These are phyloP conservation scores for Aureobasidium pullulans DNA, from an alignment of 2,329 filamentous ascomycete species.

Conservation along the genomic window DNA sequence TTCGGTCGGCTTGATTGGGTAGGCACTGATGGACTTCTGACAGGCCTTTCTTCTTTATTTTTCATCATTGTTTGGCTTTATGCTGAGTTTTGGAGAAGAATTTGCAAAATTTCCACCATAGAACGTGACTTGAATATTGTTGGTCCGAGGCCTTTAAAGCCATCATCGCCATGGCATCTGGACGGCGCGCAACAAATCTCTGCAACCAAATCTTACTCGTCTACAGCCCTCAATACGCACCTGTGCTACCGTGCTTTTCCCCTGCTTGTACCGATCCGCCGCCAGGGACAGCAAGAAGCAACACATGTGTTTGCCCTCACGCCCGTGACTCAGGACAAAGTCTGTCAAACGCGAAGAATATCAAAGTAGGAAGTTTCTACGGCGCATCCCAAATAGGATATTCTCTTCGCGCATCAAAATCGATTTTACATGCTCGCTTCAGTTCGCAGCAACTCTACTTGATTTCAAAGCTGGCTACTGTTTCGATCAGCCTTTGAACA, in stretches of 20 bases:
- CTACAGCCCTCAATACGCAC: too few species aligned
- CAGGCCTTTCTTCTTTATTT: constrained; percentile 14
- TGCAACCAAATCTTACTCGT: not conserved
- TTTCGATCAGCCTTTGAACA: not conserved
- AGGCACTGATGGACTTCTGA: constrained; percentile 18
- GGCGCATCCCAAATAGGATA: not conserved
- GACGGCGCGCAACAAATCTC: not conserved
- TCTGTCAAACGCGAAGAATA: too few species aligned
- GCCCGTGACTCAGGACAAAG: too few species aligned
- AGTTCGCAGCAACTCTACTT: not conserved
- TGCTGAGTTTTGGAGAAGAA: constrained; percentile 14
- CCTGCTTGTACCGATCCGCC: too few species aligned
- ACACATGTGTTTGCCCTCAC: too few species aligned
- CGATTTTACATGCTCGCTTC: not conserved
- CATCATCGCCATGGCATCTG: too few species aligned
- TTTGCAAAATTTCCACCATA: not conserved
- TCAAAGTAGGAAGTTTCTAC: too few species aligned
- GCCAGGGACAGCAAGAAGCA: too few species aligned
- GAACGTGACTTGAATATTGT: too few species aligned
- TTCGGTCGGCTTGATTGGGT: constrained; percentile 18
- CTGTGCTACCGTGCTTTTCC: too few species aligned
- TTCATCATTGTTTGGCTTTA: constrained; percentile 8
- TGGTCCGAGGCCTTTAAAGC: too few species aligned
- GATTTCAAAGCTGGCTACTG: not conserved
- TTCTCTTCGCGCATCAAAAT: not conserved